Conservation (phyloP, 1,284 basidiomycete genomes). For the Vanrija pseudolonga region DNA sequence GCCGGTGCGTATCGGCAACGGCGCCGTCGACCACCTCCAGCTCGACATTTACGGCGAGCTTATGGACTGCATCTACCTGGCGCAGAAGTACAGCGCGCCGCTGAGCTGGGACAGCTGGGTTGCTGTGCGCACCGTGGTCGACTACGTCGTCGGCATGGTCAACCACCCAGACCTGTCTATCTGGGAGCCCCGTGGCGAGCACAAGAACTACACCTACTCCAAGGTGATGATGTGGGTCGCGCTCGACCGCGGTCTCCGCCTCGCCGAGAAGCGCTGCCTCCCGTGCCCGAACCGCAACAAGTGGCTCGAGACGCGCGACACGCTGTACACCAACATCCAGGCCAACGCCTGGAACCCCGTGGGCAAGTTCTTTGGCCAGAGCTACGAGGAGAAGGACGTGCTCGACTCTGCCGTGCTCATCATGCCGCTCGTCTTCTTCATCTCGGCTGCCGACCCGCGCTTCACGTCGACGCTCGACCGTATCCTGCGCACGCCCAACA, state of each 20-base stretch:
- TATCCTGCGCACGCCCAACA: conserved; percentile 67
- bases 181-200: conserved; percentile 77
- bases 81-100: conserved; percentile 67
- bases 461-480: conserved; percentile 76
- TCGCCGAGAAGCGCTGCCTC: conserved; percentile 76
- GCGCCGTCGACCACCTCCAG: conserved; percentile 83
- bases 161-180: conserved; percentile 56
- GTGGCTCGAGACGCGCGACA: conserved; percentile 73
- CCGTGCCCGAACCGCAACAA: conserved; percentile 53
- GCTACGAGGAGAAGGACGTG: conserved; percentile 51
- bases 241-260: conserved; percentile 79
- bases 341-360: conserved; percentile 56
- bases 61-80: conserved; percentile 90
- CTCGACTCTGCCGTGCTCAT: conserved; percentile 50
- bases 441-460: conserved; percentile 73
- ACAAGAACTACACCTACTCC: conserved; percentile 81
- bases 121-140: conserved; percentile 50
- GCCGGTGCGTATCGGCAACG: conserved; percentile 72
- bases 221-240: conserved; percentile 96
- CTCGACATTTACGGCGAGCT: conserved; percentile 86
- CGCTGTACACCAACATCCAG: conserved; percentile 71
- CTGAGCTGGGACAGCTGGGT: conserved; percentile 69
- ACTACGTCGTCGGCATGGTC: conserved; percentile 41
- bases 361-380: conserved; percentile 45
- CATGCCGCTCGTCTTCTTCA: conserved; percentile 64